A percentile compares a stretch with the other conserved stretches of the same genome.
phyloP scores from a whole-genome alignment of 73 alveolate genomes.

The Paramecium primaurelia region DNA sequence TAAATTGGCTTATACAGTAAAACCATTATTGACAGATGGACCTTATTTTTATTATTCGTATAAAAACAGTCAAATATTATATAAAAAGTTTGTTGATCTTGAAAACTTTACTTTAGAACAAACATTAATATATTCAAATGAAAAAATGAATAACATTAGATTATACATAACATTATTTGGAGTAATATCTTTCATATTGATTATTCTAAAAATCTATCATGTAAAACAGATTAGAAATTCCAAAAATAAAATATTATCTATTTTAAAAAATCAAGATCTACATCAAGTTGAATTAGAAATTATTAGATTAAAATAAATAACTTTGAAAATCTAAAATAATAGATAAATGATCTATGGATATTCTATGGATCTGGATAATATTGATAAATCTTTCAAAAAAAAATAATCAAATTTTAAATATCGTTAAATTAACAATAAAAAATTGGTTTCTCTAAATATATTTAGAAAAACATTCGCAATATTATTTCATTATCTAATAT shows the following conservation, averaged over 20 bases:
- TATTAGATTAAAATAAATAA: not conserved
- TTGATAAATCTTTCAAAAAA: not conserved
- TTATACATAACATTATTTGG: not conserved
- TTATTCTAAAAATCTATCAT: not conserved
- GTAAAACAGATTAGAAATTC: not conserved
- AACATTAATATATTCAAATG: not conserved
- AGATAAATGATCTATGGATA: not conserved
- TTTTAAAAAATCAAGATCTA: not conserved
- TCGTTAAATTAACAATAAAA: not conserved
- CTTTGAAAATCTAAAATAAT: not conserved
- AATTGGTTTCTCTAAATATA: not conserved
- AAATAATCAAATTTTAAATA: not conserved
- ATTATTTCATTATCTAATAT: not conserved
- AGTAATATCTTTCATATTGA: not conserved
- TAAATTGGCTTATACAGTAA: slow-evolving; percentile 17
- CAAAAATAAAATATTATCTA: not conserved
- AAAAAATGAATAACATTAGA: not conserved
- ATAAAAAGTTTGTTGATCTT: not conserved
- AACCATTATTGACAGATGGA: slow-evolving; percentile 1
- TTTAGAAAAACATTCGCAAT: not conserved
- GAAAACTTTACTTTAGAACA: not conserved
- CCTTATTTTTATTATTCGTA: slow-evolving; percentile 29
- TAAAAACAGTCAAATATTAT: not conserved
- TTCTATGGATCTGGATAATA: not conserved
- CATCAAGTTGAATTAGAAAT: not conserved